A percentile compares a stretch with the other conserved stretches of the same genome.
Evolutionary conservation across 2,329 filamentous ascomycete genomes (phyloP).

Genomic region (Elsinoe australis): DNA sequence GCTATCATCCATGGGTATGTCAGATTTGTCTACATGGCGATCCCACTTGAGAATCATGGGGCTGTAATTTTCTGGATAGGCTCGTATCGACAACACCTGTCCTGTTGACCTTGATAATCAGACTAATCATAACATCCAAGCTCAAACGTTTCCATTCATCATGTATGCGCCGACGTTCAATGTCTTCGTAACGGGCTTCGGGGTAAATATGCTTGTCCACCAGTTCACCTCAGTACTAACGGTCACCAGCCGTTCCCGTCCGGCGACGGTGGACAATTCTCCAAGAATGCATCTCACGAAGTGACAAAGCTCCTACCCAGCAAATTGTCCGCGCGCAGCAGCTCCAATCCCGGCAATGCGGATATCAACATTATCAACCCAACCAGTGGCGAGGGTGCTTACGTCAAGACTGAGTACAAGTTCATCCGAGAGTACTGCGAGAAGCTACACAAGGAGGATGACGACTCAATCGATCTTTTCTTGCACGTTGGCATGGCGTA

Average conservation of each 20-base stretch:
- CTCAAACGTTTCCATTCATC: too few species aligned
- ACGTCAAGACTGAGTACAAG: slow-evolving; percentile 17
- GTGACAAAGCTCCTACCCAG: slow-evolving; percentile 17
- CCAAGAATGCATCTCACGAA: slow-evolving; percentile 18
- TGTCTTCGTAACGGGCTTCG: slow-evolving; percentile 19
- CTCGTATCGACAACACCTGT: too few species aligned
- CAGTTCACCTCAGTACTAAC: too few species aligned
- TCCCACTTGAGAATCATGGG: too few species aligned
- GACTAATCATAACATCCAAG: too few species aligned
- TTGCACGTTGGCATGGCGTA: slow-evolving; percentile 19
- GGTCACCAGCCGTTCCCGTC: slow-evolving; percentile 19
- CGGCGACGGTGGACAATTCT: slow-evolving; percentile 4
- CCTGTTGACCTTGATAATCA: too few species aligned
- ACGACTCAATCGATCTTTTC: slow-evolving; percentile 15
- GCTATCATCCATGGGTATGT: too few species aligned
- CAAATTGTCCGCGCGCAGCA: neutral
- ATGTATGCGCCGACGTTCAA: slow-evolving; percentile 9
- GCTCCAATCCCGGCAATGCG: slow-evolving; percentile 7
- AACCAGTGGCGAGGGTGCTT: slow-evolving; percentile 4
- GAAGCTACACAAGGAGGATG: slow-evolving; percentile 10
- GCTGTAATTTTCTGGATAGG: too few species aligned
- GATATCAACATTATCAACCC: slow-evolving; percentile 19
- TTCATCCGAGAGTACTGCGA: slow-evolving; percentile 17
- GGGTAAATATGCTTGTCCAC: slow-evolving; percentile 6
- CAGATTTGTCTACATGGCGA: too few species aligned